These are phyloP conservation scores for Colletotrichum endophyticum DNA, from an alignment of 2,329 filamentous ascomycete species.

Conservation along the genomic window DNA sequence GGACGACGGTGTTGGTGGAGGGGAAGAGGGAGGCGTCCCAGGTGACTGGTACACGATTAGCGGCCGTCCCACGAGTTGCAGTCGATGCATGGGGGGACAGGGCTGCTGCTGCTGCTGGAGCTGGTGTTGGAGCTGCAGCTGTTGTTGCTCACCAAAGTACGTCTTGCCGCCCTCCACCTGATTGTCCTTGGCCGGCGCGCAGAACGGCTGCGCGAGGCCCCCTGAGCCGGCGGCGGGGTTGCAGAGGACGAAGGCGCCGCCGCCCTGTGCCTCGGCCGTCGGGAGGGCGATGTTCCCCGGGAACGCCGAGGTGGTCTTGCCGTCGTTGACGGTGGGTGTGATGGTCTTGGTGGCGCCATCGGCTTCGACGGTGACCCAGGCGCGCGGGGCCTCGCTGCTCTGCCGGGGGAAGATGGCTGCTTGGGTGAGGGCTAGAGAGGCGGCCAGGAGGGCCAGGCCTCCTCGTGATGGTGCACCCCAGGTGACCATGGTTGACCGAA, in stretches of 20 bases:
- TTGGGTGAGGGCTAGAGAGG: not conserved
- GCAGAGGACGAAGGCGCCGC: conserved; percentile 20
- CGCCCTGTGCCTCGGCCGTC: conserved; percentile 14
- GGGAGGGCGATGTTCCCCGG: conserved; percentile 4
- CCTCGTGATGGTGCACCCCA: not conserved
- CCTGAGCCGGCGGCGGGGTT: conserved; percentile 10
- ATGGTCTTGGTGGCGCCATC: conserved; percentile 13
- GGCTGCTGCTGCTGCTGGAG: not conserved
- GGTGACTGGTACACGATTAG: conserved; percentile 19
- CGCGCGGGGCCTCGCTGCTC: conserved; percentile 9
- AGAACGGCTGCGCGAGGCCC: conserved; percentile 18
- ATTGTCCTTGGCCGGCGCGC: conserved; percentile 7
- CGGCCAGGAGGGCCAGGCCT: not conserved
- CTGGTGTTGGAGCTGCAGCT: not conserved
- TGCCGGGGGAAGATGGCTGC: conserved; percentile 8
- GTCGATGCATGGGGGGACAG: not conserved
- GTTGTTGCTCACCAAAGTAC: conserved; percentile 13
- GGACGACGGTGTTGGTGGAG: conserved; percentile 5
- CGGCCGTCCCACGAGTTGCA: not conserved
- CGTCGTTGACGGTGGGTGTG: conserved; percentile 20
- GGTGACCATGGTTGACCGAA: not conserved
- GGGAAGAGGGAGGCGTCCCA: conserved; percentile 22
- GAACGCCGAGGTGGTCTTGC: conserved; percentile 14
- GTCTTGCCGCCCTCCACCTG: conserved; percentile 15
- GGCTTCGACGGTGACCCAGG: conserved; percentile 21